Evolutionary conservation across 352 stramenopile genomes (phyloP), one percentile per base, ranked within the genome.

Genomic region (Proteromonas lacertae): DNA sequence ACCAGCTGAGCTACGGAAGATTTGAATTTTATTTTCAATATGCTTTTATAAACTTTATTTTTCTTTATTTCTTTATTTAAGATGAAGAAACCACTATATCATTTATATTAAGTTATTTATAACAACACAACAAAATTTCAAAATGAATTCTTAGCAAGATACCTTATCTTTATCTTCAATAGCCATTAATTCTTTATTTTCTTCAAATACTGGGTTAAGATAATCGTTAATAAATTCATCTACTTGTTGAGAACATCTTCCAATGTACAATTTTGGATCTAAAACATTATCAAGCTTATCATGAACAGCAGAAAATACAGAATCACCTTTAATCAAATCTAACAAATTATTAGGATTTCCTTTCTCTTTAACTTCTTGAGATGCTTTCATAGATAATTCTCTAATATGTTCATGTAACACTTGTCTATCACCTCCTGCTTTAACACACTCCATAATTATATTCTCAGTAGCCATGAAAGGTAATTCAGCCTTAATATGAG

Each of bases 401-500:
- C 84, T 71, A 41, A 97, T 96, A 10, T 76, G 76, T 59, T 96
- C 84, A 57, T 97, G 84, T 30, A 97, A 59, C 21, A 67, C 61
- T 55, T 96, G 82, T 38, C 84, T 69, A 48, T 97, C 79, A n/a
- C 84, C 84, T 20, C 84, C 82, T 9, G 71, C 73, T 69, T 56
- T 54, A 6, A 57, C 67, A 51, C 81, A 93, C 28, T 87, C 80
- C 84, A 97, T 97, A 29, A 97, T 51, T 50, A 97, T 96, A 51
- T 91, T 91, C 55, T 97, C 84, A 7, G 84, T 97, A 19, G 81
- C 76, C 84, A 97, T 97, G 57, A 97, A 97, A 17, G 84, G 84
- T 43, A 97, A 58, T 60, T 97, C 82, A 13, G 75, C 72, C 55
- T 79, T 81, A 40, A 95, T 87, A 55, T 93, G 82, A n/a, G 69